Base-by-base conservation (phyloP, 768 basidiomycete species). In the Trametes punicea region DNA sequence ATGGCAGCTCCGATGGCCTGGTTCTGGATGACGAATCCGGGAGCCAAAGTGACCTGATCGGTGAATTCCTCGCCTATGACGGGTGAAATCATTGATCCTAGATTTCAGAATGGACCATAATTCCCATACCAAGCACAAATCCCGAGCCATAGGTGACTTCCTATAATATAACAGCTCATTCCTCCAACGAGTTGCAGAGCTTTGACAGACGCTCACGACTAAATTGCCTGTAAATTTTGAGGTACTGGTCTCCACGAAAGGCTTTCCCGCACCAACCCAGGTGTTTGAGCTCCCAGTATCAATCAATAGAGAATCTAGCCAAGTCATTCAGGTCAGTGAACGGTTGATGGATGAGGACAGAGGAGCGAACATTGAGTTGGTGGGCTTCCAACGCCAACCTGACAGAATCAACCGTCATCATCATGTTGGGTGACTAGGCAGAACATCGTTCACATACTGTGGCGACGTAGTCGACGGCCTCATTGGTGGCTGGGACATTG, bases 221-320 rank as follows among this genome's bases (percentile, higher is more conserved):
- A 52, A 54, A 16, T 65, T 65, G 0, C 71, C 71, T 4, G 72
- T 76, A 42, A 55, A 56, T 29, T 69, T 63, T 52, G 75, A 75
- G 0, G 81, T 76, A 27, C 65, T 69, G 0, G 80, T 79, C 13
- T 67, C 70, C 1, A 63, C 69, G 67, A 77, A 85, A 21, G 68
- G 51, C 51, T 70, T 73, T 45, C 64, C 68, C 1, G 82, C 83
- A 33, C 81, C 82, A 30, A 83, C 65, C 82, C 81, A 84, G 10
- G 80, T 81, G 64, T 81, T 81, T 29, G 71, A 78, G 69, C 72
- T 76, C 60, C 70, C 79, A 0, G 81, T 84, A 53, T 84, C 82
- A 25, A 84, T 80, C 36, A 84, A 71, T 20, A 86, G 74, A 2
- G 63, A 74, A 59, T 74, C 73, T 73, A 23, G 20, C 9, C 15